A percentile compares a stretch with the other conserved stretches of the same genome.
These are phyloP conservation scores for Trichoderma lentiforme DNA, from an alignment of 2,329 filamentous ascomycete species.

Conservation along the genomic window DNA sequence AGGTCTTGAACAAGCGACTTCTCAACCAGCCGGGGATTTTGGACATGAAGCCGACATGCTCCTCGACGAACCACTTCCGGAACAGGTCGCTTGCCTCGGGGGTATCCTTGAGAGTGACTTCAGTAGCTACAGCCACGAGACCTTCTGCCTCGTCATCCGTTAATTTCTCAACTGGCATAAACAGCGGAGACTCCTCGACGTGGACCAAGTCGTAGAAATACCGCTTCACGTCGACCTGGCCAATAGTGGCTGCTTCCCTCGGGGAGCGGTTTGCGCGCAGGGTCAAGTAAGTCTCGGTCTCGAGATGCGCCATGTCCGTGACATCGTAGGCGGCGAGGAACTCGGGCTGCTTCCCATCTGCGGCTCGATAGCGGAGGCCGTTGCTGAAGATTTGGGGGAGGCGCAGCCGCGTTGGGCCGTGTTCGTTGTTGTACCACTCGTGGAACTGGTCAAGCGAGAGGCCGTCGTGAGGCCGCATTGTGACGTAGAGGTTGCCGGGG, in stretches of 20 bases:
- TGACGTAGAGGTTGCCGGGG: constrained; percentile 76
- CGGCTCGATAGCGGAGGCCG: constrained; percentile 74
- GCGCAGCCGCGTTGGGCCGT: constrained; percentile 76
- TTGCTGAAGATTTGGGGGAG: constrained; percentile 70
- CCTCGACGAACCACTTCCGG: constrained; percentile 68
- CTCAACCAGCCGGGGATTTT: constrained; percentile 78
- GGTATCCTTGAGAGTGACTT: constrained; percentile 51
- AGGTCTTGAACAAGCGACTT: constrained; percentile 66
- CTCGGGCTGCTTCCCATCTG: constrained; percentile 58
- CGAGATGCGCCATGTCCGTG: constrained; percentile 67
- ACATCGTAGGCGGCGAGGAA: constrained; percentile 84
- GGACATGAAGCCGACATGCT: constrained; percentile 68
- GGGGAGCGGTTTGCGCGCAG: constrained; percentile 57
- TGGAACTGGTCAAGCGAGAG: constrained; percentile 71
- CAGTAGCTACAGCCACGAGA: constrained; percentile 60
- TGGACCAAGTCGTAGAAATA: constrained; percentile 67
- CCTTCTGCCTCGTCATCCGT: constrained; percentile 57
- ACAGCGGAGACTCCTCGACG: constrained; percentile 53
- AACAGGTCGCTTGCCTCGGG: constrained; percentile 52
- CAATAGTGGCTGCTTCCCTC: constrained; percentile 53
- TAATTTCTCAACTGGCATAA: constrained; percentile 57
- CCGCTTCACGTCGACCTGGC: constrained; percentile 61
- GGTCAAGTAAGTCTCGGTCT: constrained; percentile 65
- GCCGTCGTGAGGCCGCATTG: constrained; percentile 72
- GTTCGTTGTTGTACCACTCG: constrained; percentile 94